Conservation (phyloP, 192 early-diverging fungal species). For the Tieghemiomyces parasiticus region DNA sequence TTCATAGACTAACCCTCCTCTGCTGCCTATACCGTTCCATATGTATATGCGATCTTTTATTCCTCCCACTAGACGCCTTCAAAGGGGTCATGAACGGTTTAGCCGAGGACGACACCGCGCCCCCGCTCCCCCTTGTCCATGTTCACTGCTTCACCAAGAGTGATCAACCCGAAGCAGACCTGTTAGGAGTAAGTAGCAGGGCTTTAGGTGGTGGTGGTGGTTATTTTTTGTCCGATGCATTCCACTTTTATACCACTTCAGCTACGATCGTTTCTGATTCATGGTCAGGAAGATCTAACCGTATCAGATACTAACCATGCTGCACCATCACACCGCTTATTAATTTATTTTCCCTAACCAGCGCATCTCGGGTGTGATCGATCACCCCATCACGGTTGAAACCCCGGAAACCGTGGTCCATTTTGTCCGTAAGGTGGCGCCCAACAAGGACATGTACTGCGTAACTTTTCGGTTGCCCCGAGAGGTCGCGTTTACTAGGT, state of each 20-base stretch:
- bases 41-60: background rate
- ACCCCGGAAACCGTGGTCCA: constrained; percentile 34
- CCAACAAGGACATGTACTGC: constrained; percentile 99
- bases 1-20: too few species aligned
- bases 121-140: constrained; percentile 91
- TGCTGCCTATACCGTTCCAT: too few species aligned
- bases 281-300: background rate
- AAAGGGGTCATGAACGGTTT: constrained; percentile 47
- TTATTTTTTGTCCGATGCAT: too few species aligned
- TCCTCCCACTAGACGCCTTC: constrained; percentile 58
- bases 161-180: constrained; percentile 46
- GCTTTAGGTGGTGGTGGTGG: too few species aligned
- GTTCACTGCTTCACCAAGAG: constrained; percentile 89
- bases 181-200: constrained; percentile 33
- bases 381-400: background rate
- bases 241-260: too few species aligned
- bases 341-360: too few species aligned
- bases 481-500: constrained; percentile 45
- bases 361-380: background rate
- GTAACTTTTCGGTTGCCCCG: constrained; percentile 67
- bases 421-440: constrained; percentile 89
- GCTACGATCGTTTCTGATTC: background rate
- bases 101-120: constrained; percentile 23
- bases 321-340: too few species aligned
- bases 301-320: too few species aligned